Evolutionary conservation across 345 rosid species (phyloP).

Genomic region (Leavenworthia alabamica): DNA sequence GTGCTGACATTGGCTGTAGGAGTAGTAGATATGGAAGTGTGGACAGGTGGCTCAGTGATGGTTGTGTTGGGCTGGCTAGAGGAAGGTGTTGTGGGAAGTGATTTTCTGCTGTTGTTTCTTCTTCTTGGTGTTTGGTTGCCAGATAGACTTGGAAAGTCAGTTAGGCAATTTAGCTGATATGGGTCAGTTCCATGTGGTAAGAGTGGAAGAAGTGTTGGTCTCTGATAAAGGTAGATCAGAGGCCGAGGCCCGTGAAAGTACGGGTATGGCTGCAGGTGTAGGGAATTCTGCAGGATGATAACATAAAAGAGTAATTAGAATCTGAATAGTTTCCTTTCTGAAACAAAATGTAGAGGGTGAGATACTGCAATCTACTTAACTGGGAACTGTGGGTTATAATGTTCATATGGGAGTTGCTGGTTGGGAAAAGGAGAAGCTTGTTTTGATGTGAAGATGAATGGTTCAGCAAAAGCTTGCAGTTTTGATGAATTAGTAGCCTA

Average conservation of each 20-base stretch:
- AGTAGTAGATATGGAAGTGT: neutral
- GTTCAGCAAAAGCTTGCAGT: conserved; percentile 19
- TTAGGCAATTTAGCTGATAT: neutral
- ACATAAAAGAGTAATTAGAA: too few species aligned
- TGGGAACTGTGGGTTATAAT: neutral
- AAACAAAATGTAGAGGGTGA: neutral
- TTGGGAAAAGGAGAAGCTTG: conserved; percentile 13
- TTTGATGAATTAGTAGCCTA: conserved; percentile 18
- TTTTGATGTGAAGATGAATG: conserved; percentile 16
- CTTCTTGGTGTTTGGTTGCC: conserved; percentile 6
- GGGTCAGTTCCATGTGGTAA: neutral
- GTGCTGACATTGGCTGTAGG: neutral
- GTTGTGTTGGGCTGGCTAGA: conserved; percentile 7
- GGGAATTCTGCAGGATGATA: too few species aligned
- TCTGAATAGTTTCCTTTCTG: conserved; percentile 3
- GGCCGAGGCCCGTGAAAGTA: neutral
- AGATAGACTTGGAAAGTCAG: neutral
- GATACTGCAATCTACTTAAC: conserved; percentile 22
- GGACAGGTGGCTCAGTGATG: conserved; percentile 6
- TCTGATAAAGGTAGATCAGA: neutral
- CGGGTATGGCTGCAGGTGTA: too few species aligned
- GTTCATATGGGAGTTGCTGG: conserved; percentile 8
- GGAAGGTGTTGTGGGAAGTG: conserved; percentile 22
- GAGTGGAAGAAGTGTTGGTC: neutral
- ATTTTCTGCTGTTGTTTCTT: neutral